Percentiles rank a stretch among this genome's conserved stretches.
phyloP scores from a whole-genome alignment of 805 yeast species.

The Komagataella populi region DNA sequence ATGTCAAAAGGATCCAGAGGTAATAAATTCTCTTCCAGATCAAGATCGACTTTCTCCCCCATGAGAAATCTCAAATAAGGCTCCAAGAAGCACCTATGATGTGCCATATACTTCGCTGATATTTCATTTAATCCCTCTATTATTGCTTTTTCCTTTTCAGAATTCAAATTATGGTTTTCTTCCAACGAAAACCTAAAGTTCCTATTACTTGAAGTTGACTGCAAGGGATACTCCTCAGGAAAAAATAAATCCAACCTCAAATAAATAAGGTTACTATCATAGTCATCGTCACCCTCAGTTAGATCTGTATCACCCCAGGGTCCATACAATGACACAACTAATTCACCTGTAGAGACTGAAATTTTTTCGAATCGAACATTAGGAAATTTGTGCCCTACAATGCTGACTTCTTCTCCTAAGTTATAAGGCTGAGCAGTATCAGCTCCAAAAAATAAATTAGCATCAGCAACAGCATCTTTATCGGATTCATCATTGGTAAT shows the following conservation, averaged over 20 bases:
- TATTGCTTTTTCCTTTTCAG: slow-evolving; percentile 36
- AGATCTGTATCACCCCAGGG: slow-evolving; percentile 36
- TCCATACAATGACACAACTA: slow-evolving; percentile 69
- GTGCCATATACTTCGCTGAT: slow-evolving; percentile 37
- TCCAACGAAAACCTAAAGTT: slow-evolving; percentile 54
- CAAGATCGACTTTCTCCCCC: slow-evolving; percentile 61
- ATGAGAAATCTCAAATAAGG: slow-evolving; percentile 61
- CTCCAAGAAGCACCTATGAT: slow-evolving; percentile 62
- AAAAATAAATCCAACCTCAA: slow-evolving; percentile 57
- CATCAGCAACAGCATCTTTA: slow-evolving; percentile 1
- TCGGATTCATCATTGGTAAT: slow-evolving; percentile 16
- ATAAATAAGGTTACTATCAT: slow-evolving; percentile 38
- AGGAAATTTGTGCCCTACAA: slow-evolving; percentile 81
- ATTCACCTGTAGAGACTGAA: slow-evolving; percentile 73
- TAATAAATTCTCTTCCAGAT: slow-evolving; percentile 15
- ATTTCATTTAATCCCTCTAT: slow-evolving; percentile 38
- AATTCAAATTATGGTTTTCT: slow-evolving; percentile 57
- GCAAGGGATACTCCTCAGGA: slow-evolving; percentile 61
- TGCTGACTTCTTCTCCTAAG: slow-evolving; percentile 83
- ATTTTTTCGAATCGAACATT: slow-evolving; percentile 77
- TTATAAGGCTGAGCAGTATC: slow-evolving; percentile 32
- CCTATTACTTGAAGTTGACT: slow-evolving; percentile 13
- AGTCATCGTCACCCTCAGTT: not conserved
- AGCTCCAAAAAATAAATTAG: slow-evolving; percentile 21
- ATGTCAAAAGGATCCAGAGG: slow-evolving; percentile 16